Conservation (phyloP, 176 grass and related monocot species). For the Coix lacrymajobi region DNA sequence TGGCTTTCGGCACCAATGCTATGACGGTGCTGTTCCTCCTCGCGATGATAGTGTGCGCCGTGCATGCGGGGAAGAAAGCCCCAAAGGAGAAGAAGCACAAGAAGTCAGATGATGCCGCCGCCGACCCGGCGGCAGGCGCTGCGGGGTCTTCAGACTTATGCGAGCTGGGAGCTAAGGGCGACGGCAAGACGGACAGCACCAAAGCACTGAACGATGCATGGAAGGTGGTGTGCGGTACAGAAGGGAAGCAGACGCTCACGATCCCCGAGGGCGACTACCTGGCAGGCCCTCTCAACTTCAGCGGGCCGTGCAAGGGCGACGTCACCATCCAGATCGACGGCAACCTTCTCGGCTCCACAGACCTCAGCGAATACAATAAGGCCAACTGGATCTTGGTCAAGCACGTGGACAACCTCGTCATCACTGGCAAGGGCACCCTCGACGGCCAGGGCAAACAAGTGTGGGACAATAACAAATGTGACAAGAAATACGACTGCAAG, state of each 20-base stretch:
- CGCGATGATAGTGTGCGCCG: neutral
- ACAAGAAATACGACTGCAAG: constrained; percentile 41
- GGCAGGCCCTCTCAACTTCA: neutral
- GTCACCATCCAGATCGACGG: constrained; percentile 3
- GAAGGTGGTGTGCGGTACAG: constrained; percentile 28
- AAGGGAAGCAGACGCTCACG: neutral
- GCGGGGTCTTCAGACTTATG: neutral
- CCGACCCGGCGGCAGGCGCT: no score
- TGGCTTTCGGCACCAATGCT: neutral
- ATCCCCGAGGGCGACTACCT: neutral
- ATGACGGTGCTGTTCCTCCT: constrained; percentile 2
- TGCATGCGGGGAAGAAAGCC: neutral
- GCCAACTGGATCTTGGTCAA: constrained; percentile 37
- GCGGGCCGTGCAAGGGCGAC: neutral
- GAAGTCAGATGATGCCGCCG: no score
- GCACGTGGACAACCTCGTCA: constrained; percentile 16
- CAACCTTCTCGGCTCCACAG: constrained; percentile 40
- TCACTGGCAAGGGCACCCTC: constrained; percentile 35
- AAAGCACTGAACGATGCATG: constrained; percentile 47
- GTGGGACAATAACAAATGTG: constrained; percentile 45
- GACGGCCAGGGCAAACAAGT: constrained; percentile 64
- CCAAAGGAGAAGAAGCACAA: neutral
- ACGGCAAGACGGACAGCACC: constrained; percentile 48
- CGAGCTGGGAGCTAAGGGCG: constrained; percentile 30
- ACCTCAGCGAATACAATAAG: constrained; percentile 27